phyloP scores from a whole-genome alignment of 352 stramenopile species.

The Globisporangium nagaii region DNA sequence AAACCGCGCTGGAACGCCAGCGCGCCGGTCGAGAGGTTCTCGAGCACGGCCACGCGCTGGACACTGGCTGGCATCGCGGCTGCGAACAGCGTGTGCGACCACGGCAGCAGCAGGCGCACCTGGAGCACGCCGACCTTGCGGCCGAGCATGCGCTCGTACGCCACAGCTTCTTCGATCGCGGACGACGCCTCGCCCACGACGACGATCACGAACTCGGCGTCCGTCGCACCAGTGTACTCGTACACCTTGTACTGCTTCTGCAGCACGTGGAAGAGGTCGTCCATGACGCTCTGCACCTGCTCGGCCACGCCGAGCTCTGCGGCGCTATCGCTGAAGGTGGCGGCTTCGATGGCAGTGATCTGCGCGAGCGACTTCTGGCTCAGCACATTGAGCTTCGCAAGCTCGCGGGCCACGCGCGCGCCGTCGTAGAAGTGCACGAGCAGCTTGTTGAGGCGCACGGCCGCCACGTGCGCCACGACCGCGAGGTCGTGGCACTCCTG shows the following conservation, averaged over 20 bases:
- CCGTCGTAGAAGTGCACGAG: conserved; percentile 83
- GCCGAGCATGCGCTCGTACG: conserved; percentile 72
- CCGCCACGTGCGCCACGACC: conserved; percentile 68
- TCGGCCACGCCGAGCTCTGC: conserved; percentile 34
- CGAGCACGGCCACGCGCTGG: conserved; percentile 64
- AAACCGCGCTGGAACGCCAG: conserved; percentile 63
- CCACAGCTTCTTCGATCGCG: conserved; percentile 50
- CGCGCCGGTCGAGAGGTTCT: conserved; percentile 58
- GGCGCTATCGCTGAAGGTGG: conserved; percentile 10
- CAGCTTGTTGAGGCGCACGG: conserved; percentile 49
- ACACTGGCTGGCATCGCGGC: conserved; percentile 42
- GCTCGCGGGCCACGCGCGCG: conserved; percentile 52
- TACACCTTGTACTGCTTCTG: conserved; percentile 79
- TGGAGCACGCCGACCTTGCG: conserved; percentile 74
- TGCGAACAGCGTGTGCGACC: conserved; percentile 71
- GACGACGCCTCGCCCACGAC: conserved; percentile 58
- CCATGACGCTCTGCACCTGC: conserved; percentile 68
- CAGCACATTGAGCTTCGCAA: conserved; percentile 52
- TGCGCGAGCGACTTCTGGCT: conserved; percentile 45
- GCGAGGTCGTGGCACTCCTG: conserved; percentile 80
- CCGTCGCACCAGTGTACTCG: conserved; percentile 62
- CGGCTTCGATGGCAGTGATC: conserved; percentile 26
- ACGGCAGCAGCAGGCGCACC: conserved; percentile 64
- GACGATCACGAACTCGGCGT: conserved; percentile 70
- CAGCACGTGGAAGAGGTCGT: conserved; percentile 67